Conservation (phyloP, 2,329 filamentous ascomycete genomes). For the Nakataea oryzae region DNA sequence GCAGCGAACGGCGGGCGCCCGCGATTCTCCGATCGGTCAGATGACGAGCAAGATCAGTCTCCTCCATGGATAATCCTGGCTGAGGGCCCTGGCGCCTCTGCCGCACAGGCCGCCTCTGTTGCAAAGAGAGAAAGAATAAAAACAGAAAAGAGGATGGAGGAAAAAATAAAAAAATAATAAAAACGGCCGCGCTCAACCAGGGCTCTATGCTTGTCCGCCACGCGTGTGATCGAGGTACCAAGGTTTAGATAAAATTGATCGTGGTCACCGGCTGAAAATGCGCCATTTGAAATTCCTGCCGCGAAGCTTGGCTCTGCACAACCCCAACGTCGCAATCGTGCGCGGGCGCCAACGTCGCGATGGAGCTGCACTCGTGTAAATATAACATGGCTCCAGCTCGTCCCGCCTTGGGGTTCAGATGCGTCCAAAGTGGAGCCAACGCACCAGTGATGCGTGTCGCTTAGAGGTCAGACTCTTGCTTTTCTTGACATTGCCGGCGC, state of each 20-base stretch:
- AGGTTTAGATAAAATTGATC: neutral
- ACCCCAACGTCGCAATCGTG: neutral
- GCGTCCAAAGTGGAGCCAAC: neutral
- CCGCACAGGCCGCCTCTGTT: neutral
- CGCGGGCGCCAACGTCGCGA: too few relatives aligned
- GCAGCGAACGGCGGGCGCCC: neutral
- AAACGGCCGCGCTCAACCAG: neutral
- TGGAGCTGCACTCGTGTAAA: neutral
- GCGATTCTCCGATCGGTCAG: neutral
- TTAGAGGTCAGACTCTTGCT: too few relatives aligned
- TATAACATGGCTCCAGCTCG: neutral
- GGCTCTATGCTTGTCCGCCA: neutral
- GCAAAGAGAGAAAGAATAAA: neutral
- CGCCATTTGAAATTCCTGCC: too few relatives aligned
- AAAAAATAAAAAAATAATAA: neutral
- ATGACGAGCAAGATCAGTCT: neutral
- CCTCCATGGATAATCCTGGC: neutral
- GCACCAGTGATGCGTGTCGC: too few relatives aligned
- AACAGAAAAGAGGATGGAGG: too few relatives aligned
- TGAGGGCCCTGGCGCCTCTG: too few relatives aligned
- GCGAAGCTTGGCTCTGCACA: neutral
- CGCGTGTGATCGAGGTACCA: too few relatives aligned
- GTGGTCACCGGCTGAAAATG: too few relatives aligned
- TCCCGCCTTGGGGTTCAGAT: neutral
- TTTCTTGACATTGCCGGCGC: too few relatives aligned